Evolutionary conservation across 2,329 filamentous ascomycete genomes (phyloP).

Genomic region (Aspergillus spinulosporus): DNA sequence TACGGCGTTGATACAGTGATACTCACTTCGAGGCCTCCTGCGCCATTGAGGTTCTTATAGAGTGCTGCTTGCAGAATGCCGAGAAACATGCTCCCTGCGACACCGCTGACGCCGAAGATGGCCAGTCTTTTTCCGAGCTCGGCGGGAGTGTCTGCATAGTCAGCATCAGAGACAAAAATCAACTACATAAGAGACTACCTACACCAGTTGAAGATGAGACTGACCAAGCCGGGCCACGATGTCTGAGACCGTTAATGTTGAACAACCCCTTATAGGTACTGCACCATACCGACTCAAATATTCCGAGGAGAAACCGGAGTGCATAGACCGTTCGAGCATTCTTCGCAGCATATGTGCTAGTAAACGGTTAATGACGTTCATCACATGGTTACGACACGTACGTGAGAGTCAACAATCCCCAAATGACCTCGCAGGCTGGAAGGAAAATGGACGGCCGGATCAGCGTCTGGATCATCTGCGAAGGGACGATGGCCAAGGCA

Average conservation of each 20-base stretch:
- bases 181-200: background rate
- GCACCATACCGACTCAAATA: constrained; percentile 31
- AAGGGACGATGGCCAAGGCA: constrained; percentile 36
- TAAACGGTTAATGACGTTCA: background rate
- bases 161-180: background rate
- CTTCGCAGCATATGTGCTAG: constrained; percentile 23
- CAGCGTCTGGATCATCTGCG: constrained; percentile 21
- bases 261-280: background rate
- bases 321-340: constrained; percentile 37
- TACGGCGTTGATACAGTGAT: background rate
- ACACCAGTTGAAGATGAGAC: constrained; percentile 24
- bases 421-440: constrained; percentile 27
- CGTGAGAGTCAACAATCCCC: constrained; percentile 29
- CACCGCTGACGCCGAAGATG: constrained; percentile 21
- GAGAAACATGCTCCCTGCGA: constrained; percentile 20
- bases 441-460: constrained; percentile 23
- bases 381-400: background rate
- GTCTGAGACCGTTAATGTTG: constrained; percentile 5
- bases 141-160: constrained; percentile 10
- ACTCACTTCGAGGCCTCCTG: constrained; percentile 3
- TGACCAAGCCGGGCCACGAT: constrained; percentile 36
- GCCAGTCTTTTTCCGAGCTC: constrained; percentile 20
- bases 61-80: constrained; percentile 21
- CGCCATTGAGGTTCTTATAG: constrained; percentile 22
- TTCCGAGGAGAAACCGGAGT: constrained; percentile 40